Evolutionary conservation across 1,284 basidiomycete species (phyloP).

Genomic region (Anthracocystis setariae): DNA sequence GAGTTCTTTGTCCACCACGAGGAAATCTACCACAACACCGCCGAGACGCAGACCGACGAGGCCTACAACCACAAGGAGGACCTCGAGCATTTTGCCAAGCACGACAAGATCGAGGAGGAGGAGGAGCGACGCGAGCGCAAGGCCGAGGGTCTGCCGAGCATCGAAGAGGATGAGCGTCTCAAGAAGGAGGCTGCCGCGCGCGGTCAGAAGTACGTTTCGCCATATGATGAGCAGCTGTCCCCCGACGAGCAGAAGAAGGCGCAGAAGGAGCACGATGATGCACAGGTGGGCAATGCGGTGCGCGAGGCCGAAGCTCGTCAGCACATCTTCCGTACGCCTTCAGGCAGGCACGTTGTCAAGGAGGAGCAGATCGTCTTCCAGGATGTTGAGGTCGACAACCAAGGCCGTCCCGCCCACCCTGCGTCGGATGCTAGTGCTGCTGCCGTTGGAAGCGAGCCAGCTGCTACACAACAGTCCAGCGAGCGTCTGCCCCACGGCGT

Average conservation of each 20-base stretch:
- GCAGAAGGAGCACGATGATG: slow-evolving; percentile 50
- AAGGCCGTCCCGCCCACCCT: slow-evolving; percentile 55
- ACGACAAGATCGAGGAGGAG: slow-evolving; percentile 84
- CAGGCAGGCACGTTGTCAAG: slow-evolving; percentile 60
- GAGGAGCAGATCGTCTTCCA: slow-evolving; percentile 57
- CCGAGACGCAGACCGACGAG: slow-evolving; percentile 95
- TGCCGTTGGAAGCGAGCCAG: slow-evolving; percentile 10
- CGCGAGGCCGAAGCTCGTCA: slow-evolving; percentile 58
- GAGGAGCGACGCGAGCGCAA: slow-evolving; percentile 85
- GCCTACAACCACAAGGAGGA: slow-evolving; percentile 85
- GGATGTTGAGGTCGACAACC: slow-evolving; percentile 48
- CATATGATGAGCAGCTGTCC: slow-evolving; percentile 62
- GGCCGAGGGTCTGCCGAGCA: slow-evolving; percentile 78
- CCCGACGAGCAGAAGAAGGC: slow-evolving; percentile 53
- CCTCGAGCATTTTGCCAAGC: slow-evolving; percentile 83
- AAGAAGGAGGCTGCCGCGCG: slow-evolving; percentile 50
- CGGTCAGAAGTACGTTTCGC: slow-evolving; percentile 60
- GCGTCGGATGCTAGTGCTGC: slow-evolving; percentile 19
- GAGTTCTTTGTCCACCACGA: slow-evolving; percentile 67
- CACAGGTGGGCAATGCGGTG: slow-evolving; percentile 57
- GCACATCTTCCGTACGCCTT: slow-evolving; percentile 65
- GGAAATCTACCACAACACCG: slow-evolving; percentile 91
- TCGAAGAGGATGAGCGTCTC: slow-evolving; percentile 62
- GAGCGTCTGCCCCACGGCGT: slow-evolving; percentile 45
- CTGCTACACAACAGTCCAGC: slow-evolving; percentile 15